These are phyloP conservation scores for Dalbergia cochinchinensis DNA, from an alignment of 306 rosid genomes.

Conservation along the genomic window DNA sequence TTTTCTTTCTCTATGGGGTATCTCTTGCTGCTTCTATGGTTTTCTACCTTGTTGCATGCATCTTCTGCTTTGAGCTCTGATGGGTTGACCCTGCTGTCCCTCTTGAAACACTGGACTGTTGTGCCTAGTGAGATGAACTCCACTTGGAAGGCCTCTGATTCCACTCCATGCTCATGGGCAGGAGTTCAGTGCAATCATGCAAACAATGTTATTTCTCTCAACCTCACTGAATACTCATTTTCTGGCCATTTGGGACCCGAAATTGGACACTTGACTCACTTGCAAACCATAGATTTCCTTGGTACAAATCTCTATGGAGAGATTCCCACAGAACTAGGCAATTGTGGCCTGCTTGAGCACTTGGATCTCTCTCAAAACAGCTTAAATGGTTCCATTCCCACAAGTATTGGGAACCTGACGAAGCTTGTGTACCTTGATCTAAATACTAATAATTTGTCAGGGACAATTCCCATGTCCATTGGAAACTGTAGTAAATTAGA, in stretches of 20 bases:
- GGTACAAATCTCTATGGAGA: slow-evolving; percentile 18
- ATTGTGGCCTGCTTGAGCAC: slow-evolving; percentile 58
- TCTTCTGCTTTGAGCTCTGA: slow-evolving; percentile 64
- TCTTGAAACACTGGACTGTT: slow-evolving; percentile 57
- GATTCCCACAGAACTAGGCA: slow-evolving; percentile 32
- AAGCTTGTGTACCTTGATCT: slow-evolving; percentile 48
- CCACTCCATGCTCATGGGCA: slow-evolving; percentile 82
- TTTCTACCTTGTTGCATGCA: slow-evolving; percentile 42
- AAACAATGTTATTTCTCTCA: slow-evolving; percentile 56
- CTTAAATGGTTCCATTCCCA: slow-evolving; percentile 67
- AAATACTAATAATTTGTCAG: slow-evolving; percentile 57
- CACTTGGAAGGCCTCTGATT: slow-evolving; percentile 69
- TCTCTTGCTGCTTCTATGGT: slow-evolving; percentile 48
- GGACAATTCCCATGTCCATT: slow-evolving; percentile 66
- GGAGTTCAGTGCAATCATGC: slow-evolving; percentile 68
- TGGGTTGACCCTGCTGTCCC: slow-evolving; percentile 65
- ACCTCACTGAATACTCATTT: slow-evolving; percentile 58
- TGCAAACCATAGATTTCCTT: slow-evolving; percentile 38
- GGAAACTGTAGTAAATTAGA: slow-evolving; percentile 68
- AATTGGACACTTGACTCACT: slow-evolving; percentile 49
- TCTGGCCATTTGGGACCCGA: slow-evolving; percentile 69
- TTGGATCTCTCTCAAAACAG: slow-evolving; percentile 58
- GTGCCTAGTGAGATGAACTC: slow-evolving; percentile 57
- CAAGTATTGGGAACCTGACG: slow-evolving; percentile 61
- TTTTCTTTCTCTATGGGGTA: slow-evolving; percentile 25